Evolutionary conservation across 352 stramenopile genomes (phyloP).

Genomic region (Phytophthora multivora): DNA sequence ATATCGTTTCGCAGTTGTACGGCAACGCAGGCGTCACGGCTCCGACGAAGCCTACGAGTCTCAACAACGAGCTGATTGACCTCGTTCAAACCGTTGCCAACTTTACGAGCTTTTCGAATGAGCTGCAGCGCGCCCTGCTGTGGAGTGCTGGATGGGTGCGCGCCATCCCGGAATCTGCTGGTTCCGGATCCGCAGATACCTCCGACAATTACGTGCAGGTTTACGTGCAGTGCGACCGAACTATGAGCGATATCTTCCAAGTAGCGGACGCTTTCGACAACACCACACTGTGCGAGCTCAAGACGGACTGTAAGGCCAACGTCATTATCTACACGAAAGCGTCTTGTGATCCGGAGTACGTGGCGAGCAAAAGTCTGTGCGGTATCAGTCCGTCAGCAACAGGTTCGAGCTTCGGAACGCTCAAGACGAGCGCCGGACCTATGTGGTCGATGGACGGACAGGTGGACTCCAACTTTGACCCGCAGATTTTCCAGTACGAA

Average conservation of each 20-base stretch:
- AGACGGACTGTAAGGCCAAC: constrained; percentile 36
- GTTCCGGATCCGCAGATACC: background rate
- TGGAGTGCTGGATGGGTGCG: constrained; percentile 46
- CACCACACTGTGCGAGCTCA: constrained; percentile 15
- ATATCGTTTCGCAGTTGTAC: constrained; percentile 24
- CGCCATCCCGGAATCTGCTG: background rate
- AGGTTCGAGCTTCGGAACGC: background rate
- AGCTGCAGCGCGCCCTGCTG: constrained; percentile 45
- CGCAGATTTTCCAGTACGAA: constrained; percentile 31
- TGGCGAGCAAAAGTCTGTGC: constrained; percentile 25
- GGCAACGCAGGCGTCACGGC: constrained; percentile 20
- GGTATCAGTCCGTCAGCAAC: constrained; percentile 15
- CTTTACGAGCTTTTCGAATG: constrained; percentile 15
- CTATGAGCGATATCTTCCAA: constrained; percentile 52
- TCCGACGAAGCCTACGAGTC: constrained; percentile 7
- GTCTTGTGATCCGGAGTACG: constrained; percentile 17
- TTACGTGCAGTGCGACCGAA: constrained; percentile 43
- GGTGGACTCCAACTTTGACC: constrained; percentile 40
- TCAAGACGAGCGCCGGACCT: constrained; percentile 12
- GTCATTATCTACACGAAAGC: constrained; percentile 31
- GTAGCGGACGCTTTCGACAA: constrained; percentile 19
- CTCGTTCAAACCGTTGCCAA: constrained; percentile 13
- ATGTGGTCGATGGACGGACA: constrained; percentile 41
- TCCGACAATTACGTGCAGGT: constrained; percentile 39
- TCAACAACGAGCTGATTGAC: constrained; percentile 10